Evolutionary conservation across 208 protist genomes (phyloP).

Genomic region (Trypanosoma melophagium): DNA sequence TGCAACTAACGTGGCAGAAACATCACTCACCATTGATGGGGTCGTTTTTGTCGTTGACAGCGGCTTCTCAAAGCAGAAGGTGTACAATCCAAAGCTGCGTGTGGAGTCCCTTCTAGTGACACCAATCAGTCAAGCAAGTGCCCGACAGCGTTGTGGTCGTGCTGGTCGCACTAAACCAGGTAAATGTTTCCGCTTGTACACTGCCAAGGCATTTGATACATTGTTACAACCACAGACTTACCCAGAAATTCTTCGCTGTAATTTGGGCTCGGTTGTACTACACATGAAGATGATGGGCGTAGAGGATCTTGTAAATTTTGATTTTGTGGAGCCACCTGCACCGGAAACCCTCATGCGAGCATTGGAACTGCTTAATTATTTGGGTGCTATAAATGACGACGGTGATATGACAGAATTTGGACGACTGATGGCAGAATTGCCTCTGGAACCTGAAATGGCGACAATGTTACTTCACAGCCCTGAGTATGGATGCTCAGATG

Average conservation of each 20-base stretch:
- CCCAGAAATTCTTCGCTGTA: conserved; percentile 98
- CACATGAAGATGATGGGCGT: conserved; percentile 98
- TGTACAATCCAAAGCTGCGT: conserved; percentile 96
- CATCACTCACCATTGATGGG: conserved; percentile 99
- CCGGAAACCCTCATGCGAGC: conserved; percentile 94
- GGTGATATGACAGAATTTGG: conserved; percentile 96
- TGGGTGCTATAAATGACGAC: conserved; percentile 97
- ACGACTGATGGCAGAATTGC: conserved; percentile 96
- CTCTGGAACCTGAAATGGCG: conserved; percentile 96
- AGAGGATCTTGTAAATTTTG: conserved; percentile 96
- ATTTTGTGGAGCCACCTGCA: conserved; percentile 98
- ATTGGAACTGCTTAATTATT: conserved; percentile 93
- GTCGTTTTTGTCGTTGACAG: conserved; percentile 98
- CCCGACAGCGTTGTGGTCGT: conserved; percentile 94
- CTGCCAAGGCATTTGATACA: conserved; percentile 93
- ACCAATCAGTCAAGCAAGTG: conserved; percentile 96
- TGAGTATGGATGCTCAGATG: conserved; percentile 94
- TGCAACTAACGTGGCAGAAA: conserved; percentile 99
- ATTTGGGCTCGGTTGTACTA: conserved; percentile 96
- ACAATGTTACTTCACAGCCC: conserved; percentile 96
- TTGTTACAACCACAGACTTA: conserved; percentile 92
- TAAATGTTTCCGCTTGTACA: conserved; percentile 98
- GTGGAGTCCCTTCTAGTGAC: conserved; percentile 97
- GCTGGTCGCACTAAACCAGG: conserved; percentile 95
- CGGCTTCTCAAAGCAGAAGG: conserved; percentile 98